A percentile compares a stretch with the other conserved stretches of the same genome.
Conservation (phyloP, 2,329 filamentous ascomycete species). For the Sclerotinia glacialis region DNA sequence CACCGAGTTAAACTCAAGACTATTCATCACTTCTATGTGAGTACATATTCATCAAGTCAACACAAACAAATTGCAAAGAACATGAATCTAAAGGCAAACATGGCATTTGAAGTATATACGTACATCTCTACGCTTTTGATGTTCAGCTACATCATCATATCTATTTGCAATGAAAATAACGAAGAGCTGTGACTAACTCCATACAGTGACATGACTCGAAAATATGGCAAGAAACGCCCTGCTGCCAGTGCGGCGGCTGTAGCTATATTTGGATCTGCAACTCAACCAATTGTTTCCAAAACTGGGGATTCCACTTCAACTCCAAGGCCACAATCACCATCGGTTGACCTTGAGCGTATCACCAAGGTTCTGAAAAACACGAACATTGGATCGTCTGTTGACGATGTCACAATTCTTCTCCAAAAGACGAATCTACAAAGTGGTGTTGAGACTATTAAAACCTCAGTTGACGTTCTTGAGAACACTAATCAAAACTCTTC, state of each 20-base stretch:
- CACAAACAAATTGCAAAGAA: neutral
- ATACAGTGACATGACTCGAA: constrained; percentile 18
- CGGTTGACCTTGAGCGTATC: neutral
- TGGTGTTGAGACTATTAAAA: neutral
- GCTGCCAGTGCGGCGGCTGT: constrained; percentile 20
- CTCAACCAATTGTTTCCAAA: neutral
- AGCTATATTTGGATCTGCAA: constrained; percentile 24
- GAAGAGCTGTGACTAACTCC: neutral
- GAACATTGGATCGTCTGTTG: neutral
- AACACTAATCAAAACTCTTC: neutral
- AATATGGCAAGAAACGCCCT: constrained; percentile 28
- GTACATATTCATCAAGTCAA: neutral
- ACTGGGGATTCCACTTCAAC: neutral
- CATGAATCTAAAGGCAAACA: neutral
- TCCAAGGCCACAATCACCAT: neutral
- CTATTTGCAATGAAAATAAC: neutral
- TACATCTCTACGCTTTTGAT: neutral
- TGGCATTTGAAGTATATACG: too few relatives aligned
- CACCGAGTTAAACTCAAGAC: neutral
- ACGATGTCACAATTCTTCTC: neutral
- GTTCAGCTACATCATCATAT: neutral
- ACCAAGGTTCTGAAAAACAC: constrained; percentile 8
- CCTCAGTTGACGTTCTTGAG: neutral
- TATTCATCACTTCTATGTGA: neutral
- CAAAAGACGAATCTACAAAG: neutral